These are phyloP conservation scores for Arachnopeziza araneosa DNA, from an alignment of 2,329 filamentous ascomycete species.

Conservation along the genomic window DNA sequence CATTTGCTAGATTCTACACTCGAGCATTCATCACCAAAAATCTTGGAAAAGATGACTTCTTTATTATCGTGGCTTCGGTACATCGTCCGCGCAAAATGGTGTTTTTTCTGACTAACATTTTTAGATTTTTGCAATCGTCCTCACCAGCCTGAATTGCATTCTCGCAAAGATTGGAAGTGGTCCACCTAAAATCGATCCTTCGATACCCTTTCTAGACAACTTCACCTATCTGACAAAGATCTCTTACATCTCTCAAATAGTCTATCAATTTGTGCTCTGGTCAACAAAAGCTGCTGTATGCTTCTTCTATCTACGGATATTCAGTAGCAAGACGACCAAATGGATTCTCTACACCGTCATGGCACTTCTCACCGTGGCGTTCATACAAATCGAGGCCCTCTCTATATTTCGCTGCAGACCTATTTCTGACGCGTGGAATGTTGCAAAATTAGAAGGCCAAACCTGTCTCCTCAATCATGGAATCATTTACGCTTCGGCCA, in stretches of 20 bases:
- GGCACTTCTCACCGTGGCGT: conserved; percentile 2
- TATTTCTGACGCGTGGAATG: conserved; percentile 10
- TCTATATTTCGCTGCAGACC: conserved; percentile 14
- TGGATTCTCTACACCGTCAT: conserved; percentile 5
- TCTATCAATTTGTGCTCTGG: conserved; percentile 8
- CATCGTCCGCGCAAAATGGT: neutral
- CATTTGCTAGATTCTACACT: neutral
- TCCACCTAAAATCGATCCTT: neutral
- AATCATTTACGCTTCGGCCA: conserved; percentile 6
- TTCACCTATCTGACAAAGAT: neutral
- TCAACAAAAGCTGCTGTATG: conserved; percentile 9
- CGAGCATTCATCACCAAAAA: neutral
- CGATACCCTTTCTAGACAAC: neutral
- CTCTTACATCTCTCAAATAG: conserved; percentile 1
- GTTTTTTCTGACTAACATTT: neutral
- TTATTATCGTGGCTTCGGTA: neutral
- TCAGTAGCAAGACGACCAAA: conserved; percentile 3
- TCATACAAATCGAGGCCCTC: conserved; percentile 1
- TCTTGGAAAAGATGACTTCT: neutral
- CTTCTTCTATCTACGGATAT: conserved; percentile 11
- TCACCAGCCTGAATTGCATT: neutral
- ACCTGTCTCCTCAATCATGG: conserved; percentile 4
- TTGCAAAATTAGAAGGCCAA: neutral
- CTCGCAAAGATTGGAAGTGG: neutral
- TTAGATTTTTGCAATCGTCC: neutral